A percentile compares a stretch with the other conserved stretches of the same genome.
phyloP scores from a whole-genome alignment of 305 asterid species.

The Rubia peregrina region DNA sequence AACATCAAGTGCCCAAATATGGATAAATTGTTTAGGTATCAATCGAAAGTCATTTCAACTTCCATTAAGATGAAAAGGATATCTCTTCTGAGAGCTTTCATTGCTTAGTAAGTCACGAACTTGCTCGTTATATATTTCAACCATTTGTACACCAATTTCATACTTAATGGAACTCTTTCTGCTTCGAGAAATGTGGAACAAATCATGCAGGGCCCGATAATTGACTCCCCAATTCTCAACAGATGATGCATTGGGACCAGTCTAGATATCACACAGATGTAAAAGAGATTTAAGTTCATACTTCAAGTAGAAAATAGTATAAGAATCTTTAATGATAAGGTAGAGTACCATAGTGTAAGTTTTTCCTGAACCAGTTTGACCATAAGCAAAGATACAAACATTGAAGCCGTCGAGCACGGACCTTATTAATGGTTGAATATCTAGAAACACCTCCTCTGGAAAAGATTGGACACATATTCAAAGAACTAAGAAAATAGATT shows the following conservation, averaged over 20 bases:
- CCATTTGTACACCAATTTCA: constrained; percentile 35
- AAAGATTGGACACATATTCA: constrained; percentile 33
- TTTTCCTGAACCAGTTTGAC: constrained; percentile 96
- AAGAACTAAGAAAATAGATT: constrained; percentile 1
- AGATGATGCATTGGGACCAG: constrained; percentile 29
- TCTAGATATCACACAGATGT: constrained; percentile 16
- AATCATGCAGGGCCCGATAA: constrained; percentile 35
- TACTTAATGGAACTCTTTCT: constrained; percentile 25
- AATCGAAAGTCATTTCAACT: constrained; percentile 12
- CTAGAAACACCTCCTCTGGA: constrained; percentile 64
- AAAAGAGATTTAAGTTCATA: background rate
- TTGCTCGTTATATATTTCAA: constrained; percentile 35
- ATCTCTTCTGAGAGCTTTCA: constrained; percentile 28
- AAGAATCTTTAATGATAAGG: background rate
- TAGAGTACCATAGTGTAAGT: constrained; percentile 80
- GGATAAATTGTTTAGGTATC: constrained; percentile 15
- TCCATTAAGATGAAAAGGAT: constrained; percentile 22
- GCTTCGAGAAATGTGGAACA: constrained; percentile 25
- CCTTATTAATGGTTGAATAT: constrained; percentile 70
- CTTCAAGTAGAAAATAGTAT: background rate
- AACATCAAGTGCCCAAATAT: constrained; percentile 2
- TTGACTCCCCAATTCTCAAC: constrained; percentile 40
- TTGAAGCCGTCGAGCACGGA: constrained; percentile 90
- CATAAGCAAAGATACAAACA: constrained; percentile 90
- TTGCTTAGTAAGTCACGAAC: constrained; percentile 33